phyloP scores from a whole-genome alignment of 169 alveolate species.

The Cryptosporidium meleagridis region DNA sequence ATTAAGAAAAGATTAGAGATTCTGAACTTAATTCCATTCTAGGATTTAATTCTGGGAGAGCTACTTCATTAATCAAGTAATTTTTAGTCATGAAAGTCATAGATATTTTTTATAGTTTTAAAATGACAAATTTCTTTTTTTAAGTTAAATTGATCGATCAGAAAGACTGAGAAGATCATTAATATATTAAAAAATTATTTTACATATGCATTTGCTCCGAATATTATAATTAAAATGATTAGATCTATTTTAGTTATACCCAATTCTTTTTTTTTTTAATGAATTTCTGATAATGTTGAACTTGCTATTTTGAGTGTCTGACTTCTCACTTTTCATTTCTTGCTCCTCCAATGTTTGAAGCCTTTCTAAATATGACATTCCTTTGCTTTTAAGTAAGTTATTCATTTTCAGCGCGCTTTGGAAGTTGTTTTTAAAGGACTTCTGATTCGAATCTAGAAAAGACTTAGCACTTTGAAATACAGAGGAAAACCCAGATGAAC shows the following conservation, averaged over 20 bases:
- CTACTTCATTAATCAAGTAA: not conserved
- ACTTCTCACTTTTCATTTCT: conserved; percentile 2
- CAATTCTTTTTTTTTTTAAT: conserved; percentile 15
- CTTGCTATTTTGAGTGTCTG: not conserved
- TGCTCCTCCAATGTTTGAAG: conserved; percentile 42
- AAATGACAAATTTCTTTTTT: not conserved
- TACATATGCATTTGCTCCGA: not conserved
- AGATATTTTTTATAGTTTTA: not conserved
- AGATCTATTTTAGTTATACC: not conserved
- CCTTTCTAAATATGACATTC: conserved; percentile 26
- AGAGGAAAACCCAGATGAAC: not conserved
- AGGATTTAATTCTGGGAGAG: not conserved
- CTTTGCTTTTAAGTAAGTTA: conserved; percentile 32
- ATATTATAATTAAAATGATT: conserved; percentile 6
- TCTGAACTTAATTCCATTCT: not conserved
- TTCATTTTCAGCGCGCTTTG: conserved; percentile 15
- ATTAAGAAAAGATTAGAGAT: not conserved
- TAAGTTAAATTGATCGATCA: not conserved
- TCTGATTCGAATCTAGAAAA: not conserved
- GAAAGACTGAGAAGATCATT: not conserved
- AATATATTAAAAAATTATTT: not conserved
- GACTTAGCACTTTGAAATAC: conserved; percentile 45
- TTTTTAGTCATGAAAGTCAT: not conserved
- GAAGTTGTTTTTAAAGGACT: not conserved
- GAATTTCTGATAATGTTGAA: conserved; percentile 26